phyloP scores from a whole-genome alignment of 2,329 filamentous ascomycete genomes.

The Dothiorella sarmentorum region DNA sequence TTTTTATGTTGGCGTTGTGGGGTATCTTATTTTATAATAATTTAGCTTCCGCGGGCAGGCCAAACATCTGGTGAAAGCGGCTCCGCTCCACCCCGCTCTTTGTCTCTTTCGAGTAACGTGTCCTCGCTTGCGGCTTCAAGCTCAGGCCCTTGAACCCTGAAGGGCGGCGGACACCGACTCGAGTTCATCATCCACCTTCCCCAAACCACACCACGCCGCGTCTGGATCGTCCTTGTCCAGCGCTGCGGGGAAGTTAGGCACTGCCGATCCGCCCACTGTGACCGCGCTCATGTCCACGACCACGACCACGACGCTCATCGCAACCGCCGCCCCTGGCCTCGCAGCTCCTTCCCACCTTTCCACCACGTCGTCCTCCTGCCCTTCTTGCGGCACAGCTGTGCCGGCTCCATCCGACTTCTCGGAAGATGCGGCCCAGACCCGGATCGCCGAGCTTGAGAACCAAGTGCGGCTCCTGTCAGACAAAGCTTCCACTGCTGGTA shows the following conservation, averaged over 20 bases:
- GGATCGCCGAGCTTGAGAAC: constrained; percentile 59
- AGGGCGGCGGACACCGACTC: constrained; percentile 14
- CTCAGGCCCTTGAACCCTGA: constrained; percentile 4
- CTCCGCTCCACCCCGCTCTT: neutral
- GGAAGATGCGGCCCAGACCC: constrained; percentile 22
- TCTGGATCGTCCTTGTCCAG: constrained; percentile 9
- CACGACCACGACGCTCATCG: constrained; percentile 5
- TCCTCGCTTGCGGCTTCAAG: constrained; percentile 9
- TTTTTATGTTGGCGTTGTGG: too few relatives aligned
- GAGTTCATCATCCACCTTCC: constrained; percentile 1
- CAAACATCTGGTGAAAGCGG: too few relatives aligned
- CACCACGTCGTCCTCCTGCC: constrained; percentile 3
- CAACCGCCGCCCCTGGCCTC: constrained; percentile 8
- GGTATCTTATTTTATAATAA: too few relatives aligned
- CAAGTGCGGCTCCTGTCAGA: constrained; percentile 68
- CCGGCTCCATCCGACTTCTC: neutral
- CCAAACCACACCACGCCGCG: constrained; percentile 6
- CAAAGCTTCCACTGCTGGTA: constrained; percentile 63
- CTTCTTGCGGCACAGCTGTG: constrained; percentile 3
- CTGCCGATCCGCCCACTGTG: constrained; percentile 1
- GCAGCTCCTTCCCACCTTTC: neutral
- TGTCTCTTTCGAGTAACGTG: constrained; percentile 5
- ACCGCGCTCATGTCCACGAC: constrained; percentile 4
- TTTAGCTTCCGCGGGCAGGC: neutral
- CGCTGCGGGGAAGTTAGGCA: constrained; percentile 7